These are phyloP conservation scores for Leptographium wingfieldii DNA, from an alignment of 2,329 filamentous ascomycete species.

Conservation along the genomic window DNA sequence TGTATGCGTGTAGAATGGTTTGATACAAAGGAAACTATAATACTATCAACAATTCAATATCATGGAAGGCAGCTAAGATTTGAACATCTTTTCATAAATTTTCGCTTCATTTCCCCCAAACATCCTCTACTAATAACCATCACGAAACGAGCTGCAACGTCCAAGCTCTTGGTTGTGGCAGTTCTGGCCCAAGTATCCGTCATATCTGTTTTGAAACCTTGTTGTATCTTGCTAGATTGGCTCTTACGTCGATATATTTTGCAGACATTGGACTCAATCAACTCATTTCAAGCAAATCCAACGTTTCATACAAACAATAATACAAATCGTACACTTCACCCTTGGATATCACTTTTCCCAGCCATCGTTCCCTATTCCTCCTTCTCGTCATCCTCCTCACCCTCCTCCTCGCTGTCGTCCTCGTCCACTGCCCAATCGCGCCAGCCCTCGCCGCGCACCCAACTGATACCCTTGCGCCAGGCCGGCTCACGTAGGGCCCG, in stretches of 20 bases:
- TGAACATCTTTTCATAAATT: background rate
- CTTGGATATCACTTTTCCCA: background rate
- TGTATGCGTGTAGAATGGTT: too few relatives aligned
- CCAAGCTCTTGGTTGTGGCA: background rate
- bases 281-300: background rate
- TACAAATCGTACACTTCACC: background rate
- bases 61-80: background rate
- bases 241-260: background rate
- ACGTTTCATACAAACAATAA: background rate
- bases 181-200: too few relatives aligned
- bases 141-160: background rate
- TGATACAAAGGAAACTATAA: too few relatives aligned
- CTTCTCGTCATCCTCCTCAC: background rate
- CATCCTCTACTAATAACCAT: background rate
- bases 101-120: background rate
- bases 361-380: background rate
- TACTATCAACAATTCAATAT: background rate
- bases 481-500: conserved; percentile 52
- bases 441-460: conserved; percentile 64
- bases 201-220: too few relatives aligned
- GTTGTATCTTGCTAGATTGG: too few relatives aligned
- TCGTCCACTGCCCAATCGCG: conserved; percentile 52
- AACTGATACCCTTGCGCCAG: conserved; percentile 60
- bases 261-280: background rate
- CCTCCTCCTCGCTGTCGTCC: conserved; percentile 27